A percentile compares a stretch with the other conserved stretches of the same genome.
Conservation (phyloP, 2,329 filamentous ascomycete genomes). For the Pseudomassariella vexata region DNA sequence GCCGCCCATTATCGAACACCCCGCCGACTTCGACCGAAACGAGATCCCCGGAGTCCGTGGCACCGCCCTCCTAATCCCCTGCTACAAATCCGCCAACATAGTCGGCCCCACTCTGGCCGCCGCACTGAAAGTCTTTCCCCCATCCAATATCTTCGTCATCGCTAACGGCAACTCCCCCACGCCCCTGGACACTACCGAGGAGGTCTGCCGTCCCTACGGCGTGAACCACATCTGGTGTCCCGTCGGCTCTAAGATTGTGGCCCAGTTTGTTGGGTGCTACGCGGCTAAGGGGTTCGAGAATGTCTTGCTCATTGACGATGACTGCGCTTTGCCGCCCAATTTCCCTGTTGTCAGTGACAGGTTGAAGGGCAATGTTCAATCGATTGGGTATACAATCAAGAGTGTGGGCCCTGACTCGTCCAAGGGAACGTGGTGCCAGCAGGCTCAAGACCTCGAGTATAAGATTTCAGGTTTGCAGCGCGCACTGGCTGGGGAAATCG, state of each 20-base stretch:
- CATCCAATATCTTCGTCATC: constrained; percentile 38
- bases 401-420: constrained; percentile 28
- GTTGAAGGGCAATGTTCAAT: constrained; percentile 32
- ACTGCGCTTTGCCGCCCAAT: constrained; percentile 39
- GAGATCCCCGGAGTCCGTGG: not conserved
- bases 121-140: constrained; percentile 38
- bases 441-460: constrained; percentile 47
- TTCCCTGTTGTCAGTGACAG: constrained; percentile 40
- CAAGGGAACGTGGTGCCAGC: constrained; percentile 32
- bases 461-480: constrained; percentile 41
- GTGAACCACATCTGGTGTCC: constrained; percentile 44
- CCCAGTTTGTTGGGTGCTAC: constrained; percentile 41
- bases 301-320: constrained; percentile 43
- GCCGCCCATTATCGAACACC: constrained; percentile 13
- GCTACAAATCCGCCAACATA: constrained; percentile 37
- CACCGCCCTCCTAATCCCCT: constrained; percentile 31
- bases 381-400: constrained; percentile 44
- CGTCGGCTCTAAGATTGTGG: constrained; percentile 42
- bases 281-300: constrained; percentile 38
- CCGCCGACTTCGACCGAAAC: constrained; percentile 8
- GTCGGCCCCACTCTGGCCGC: constrained; percentile 34
- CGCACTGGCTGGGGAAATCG: constrained; percentile 35
- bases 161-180: constrained; percentile 41
- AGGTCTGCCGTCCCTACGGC: constrained; percentile 34
- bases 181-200: constrained; percentile 40